Evolutionary conservation across 108 stramenopile species (phyloP).

Genomic region (Cyclotella choctawhatcheeana): DNA sequence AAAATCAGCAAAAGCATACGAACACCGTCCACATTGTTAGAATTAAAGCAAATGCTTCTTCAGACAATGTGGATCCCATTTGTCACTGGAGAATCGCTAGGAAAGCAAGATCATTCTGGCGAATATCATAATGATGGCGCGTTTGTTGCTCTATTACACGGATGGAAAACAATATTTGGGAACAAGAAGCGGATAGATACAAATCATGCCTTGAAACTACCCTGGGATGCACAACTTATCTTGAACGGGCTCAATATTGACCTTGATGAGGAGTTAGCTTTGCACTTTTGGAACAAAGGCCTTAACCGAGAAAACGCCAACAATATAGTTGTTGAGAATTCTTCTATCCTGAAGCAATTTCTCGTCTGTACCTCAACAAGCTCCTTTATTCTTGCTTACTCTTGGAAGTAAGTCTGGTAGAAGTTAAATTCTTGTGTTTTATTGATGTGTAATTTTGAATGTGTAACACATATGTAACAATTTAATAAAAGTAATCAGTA

Average conservation of each 20-base stretch:
- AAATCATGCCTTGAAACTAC: conserved; percentile 25
- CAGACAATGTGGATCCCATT: conserved; percentile 63
- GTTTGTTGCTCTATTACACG: conserved; percentile 13
- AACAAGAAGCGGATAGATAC: background rate
- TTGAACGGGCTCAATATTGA: conserved; percentile 32
- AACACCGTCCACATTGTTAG: conserved; percentile 29
- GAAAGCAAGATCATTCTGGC: conserved; percentile 28
- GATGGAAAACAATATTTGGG: background rate
- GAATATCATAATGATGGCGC: conserved; percentile 47
- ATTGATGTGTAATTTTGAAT: too few relatives aligned
- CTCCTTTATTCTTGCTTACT: too few relatives aligned
- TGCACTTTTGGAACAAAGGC: conserved; percentile 43
- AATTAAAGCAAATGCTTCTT: conserved; percentile 46
- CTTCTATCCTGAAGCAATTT: too few relatives aligned
- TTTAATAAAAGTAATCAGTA: too few relatives aligned
- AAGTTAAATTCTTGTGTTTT: too few relatives aligned
- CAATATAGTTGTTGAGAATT: background rate
- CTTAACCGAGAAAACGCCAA: conserved; percentile 14
- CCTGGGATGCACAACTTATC: conserved; percentile 38
- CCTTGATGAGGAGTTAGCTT: conserved; percentile 19
- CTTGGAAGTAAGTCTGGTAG: too few relatives aligned
- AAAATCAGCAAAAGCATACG: conserved; percentile 21
- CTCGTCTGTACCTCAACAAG: background rate
- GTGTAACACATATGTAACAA: too few relatives aligned
- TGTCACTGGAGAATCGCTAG: conserved; percentile 36